Evolutionary conservation across 1,284 basidiomycete species (phyloP), one percentile per base, ranked within the genome.

Genomic region (Cryptococcus amylolentus): DNA sequence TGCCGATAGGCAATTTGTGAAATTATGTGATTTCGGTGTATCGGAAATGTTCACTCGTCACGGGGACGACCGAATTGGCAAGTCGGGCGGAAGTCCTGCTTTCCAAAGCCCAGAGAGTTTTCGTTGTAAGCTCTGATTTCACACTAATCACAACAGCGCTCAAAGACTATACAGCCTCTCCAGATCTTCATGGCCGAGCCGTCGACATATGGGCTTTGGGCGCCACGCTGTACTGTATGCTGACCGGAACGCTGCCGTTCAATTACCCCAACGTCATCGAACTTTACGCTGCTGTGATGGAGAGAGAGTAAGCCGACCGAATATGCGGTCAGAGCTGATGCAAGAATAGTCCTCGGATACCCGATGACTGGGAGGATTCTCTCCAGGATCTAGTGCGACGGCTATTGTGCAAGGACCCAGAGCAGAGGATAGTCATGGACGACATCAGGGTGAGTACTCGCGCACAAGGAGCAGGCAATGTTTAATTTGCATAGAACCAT

Each of bases 21-120:
- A 83, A 66, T 74, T 84, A 48, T 82, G 79, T 62, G 81, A 83
- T 61, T 84, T 84, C 68, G 83, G 83, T 31, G 81, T 83, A 0
- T 81, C 80, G 1, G 81, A 83, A 55, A 81, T 83, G 76, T 82
- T 83, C 54, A 62, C 67, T 8, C 71, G 73, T 27, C 66, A 70
- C 0, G 77, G 75, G 13, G 79, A 81, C 54, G 80, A 81, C 63
- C 64, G 66, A 38, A 71, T 80, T 60, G 72, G 72, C 56, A 74
- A 79, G 52, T 72, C 74, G 20, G 79, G 75, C 0, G 83, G 83
- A 0, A 80, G 77, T 65, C 82, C 83, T 0, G 83, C 82, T 0
- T 84, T 83, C 64, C 80, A 83, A 73, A 80, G 79, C 54, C 83
- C 83, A 0, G 82, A 83, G 62, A 70, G 71, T 49, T 70, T 76